Evolutionary conservation across 2,329 filamentous ascomycete species (phyloP).

Genomic region (Pezicula radicicola): DNA sequence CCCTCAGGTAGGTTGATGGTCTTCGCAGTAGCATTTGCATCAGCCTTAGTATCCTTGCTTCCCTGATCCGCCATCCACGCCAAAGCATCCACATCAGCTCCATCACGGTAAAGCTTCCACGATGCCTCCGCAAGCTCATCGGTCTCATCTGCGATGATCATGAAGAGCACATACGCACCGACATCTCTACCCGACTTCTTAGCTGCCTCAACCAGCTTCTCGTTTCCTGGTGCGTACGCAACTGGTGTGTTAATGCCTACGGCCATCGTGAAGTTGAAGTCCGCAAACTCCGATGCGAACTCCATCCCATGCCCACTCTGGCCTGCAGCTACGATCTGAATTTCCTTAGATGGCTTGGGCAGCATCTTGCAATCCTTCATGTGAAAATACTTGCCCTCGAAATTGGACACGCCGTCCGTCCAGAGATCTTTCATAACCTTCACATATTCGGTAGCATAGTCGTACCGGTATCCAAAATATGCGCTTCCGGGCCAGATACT

Average conservation of each 20-base stretch:
- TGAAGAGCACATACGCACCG: slow-evolving; percentile 31
- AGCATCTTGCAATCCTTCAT: slow-evolving; percentile 30
- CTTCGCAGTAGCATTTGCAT: slow-evolving; percentile 25
- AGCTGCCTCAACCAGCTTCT: slow-evolving; percentile 26
- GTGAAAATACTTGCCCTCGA: slow-evolving; percentile 26
- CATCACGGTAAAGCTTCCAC: slow-evolving; percentile 30
- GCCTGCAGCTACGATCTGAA: slow-evolving; percentile 31
- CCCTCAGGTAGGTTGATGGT: slow-evolving; percentile 25
- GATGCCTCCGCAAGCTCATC: slow-evolving; percentile 27
- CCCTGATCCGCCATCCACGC: slow-evolving; percentile 30
- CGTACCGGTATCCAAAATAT: slow-evolving; percentile 26
- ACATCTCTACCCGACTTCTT: slow-evolving; percentile 27
- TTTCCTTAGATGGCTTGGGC: slow-evolving; percentile 14
- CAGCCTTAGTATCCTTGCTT: slow-evolving; percentile 28
- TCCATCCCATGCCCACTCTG: slow-evolving; percentile 31
- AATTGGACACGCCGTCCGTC: slow-evolving; percentile 22
- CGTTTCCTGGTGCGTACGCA: slow-evolving; percentile 21
- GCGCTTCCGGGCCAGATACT: slow-evolving; percentile 24
- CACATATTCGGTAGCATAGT: slow-evolving; percentile 28
- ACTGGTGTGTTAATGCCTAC: slow-evolving; percentile 29
- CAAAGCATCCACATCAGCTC: slow-evolving; percentile 28
- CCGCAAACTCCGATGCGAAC: slow-evolving; percentile 29
- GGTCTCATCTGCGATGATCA: slow-evolving; percentile 30
- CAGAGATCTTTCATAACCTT: slow-evolving; percentile 28
- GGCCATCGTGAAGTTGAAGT: slow-evolving; percentile 31